Evolutionary conservation across 768 basidiomycete species (phyloP).

Genomic region (Kwoniella dendrophila): DNA sequence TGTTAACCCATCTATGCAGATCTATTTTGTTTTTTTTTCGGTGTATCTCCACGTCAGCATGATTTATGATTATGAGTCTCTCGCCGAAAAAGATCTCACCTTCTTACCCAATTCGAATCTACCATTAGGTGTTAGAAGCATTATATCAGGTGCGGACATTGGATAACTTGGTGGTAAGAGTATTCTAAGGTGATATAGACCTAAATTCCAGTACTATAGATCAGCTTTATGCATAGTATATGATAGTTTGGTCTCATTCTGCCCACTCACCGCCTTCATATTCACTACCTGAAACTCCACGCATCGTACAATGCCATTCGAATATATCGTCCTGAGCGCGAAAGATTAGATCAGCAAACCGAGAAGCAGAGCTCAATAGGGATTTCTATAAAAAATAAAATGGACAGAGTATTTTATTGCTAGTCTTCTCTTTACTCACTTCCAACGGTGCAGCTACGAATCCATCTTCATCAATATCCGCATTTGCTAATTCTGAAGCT

Average conservation of each 20-base stretch:
- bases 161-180: conserved; percentile 91
- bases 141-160: conserved; percentile 91
- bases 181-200: conserved; percentile 90
- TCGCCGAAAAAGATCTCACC: conserved; percentile 60
- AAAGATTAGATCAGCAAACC: background rate
- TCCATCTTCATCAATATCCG: conserved; percentile 71
- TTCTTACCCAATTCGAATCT: conserved; percentile 94
- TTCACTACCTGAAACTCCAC: conserved; percentile 83
- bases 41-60: conserved; percentile 13
- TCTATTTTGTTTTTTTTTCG: conserved; percentile 33
- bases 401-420: no score
- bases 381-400: no score
- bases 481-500: conserved; percentile 80
- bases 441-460: conserved; percentile 78
- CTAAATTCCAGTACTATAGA: no score
- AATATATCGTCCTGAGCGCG: conserved; percentile 53
- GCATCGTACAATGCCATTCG: conserved; percentile 97
- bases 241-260: no score
- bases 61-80: background rate
- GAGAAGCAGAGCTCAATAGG: background rate
- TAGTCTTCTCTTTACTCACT: no score
- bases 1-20: conserved; percentile 55
- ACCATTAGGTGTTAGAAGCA: conserved; percentile 96
- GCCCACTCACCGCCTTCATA: conserved; percentile 72
- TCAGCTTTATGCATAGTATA: no score